These are phyloP conservation scores for Paecilomyces fulvus DNA, from an alignment of 2,329 filamentous ascomycete genomes.

Conservation along the genomic window DNA sequence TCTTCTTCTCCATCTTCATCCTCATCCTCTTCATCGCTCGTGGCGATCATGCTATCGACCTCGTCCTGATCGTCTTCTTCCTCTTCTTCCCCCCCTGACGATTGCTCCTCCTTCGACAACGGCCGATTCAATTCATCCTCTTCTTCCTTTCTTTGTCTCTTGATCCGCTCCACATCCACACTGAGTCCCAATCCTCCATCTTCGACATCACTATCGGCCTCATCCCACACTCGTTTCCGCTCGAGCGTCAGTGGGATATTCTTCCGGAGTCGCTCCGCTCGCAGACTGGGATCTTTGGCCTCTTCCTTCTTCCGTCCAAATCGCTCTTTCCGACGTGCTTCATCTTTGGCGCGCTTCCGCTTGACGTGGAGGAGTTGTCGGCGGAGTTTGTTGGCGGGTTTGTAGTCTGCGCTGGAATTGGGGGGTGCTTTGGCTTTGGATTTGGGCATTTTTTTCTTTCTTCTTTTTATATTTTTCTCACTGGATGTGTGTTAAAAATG, in stretches of 20 bases:
- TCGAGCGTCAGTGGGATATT: constrained; percentile 80
- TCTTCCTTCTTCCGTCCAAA: constrained; percentile 78
- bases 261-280: constrained; percentile 61
- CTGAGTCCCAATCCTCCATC: constrained; percentile 37
- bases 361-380: constrained; percentile 71
- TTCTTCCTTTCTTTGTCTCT: constrained; percentile 39
- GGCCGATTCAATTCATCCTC: constrained; percentile 32
- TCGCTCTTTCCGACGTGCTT: constrained; percentile 65
- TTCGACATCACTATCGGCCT: constrained; percentile 49
- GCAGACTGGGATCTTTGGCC: constrained; percentile 68
- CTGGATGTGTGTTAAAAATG: neutral
- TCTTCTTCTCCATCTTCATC: constrained; percentile 27
- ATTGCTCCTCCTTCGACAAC: constrained; percentile 38
- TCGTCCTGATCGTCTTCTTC: constrained; percentile 48
- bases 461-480: neutral
- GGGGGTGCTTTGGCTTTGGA: constrained; percentile 33
- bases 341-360: constrained; percentile 68
- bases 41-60: constrained; percentile 66
- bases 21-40: constrained; percentile 36
- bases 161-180: constrained; percentile 42
- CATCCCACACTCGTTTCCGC: constrained; percentile 83
- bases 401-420: constrained; percentile 42
- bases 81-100: constrained; percentile 29
- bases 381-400: constrained; percentile 67
- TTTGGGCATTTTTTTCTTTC: constrained; percentile 13